phyloP scores from a whole-genome alignment of 345 rosid genomes.

The Luvunga scandens region DNA sequence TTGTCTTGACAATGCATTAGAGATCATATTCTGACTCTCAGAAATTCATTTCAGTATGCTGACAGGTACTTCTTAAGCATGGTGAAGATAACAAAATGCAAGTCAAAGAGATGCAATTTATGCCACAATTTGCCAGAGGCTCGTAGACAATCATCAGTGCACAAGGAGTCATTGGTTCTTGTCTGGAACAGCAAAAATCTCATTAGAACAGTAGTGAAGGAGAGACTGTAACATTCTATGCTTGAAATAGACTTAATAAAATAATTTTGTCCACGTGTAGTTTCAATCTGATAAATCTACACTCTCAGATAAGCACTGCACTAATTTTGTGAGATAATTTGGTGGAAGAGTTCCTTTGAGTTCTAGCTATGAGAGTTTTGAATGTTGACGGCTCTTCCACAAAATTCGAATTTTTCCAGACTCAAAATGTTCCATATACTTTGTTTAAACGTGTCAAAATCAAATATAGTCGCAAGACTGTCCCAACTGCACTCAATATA shows the following conservation, averaged over 20 bases:
- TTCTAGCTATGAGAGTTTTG: too few relatives aligned
- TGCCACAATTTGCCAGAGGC: conserved; percentile 16
- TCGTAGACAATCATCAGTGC: conserved; percentile 30
- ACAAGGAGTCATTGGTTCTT: conserved; percentile 54
- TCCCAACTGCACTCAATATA: too few relatives aligned
- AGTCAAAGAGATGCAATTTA: conserved; percentile 32
- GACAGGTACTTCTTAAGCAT: conserved; percentile 38
- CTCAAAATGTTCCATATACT: too few relatives aligned
- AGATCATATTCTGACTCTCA: neutral
- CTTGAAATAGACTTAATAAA: neutral
- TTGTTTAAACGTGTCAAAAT: too few relatives aligned
- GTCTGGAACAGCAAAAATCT: conserved; percentile 45
- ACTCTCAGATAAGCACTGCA: too few relatives aligned
- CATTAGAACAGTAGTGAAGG: conserved; percentile 48
- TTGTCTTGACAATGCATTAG: neutral
- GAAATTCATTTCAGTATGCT: conserved; percentile 28
- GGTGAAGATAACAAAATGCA: conserved; percentile 67
- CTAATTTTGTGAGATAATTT: too few relatives aligned
- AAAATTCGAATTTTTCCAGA: too few relatives aligned
- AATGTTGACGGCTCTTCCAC: too few relatives aligned
- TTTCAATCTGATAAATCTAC: neutral
- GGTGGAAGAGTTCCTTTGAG: too few relatives aligned
- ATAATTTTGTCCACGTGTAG: neutral
- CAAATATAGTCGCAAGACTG: too few relatives aligned
- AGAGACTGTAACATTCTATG: conserved; percentile 42